A percentile compares a stretch with the other conserved stretches of the same genome.
Evolutionary conservation across 805 yeast species (phyloP).

Genomic region (Sugiyamaella americana): DNA sequence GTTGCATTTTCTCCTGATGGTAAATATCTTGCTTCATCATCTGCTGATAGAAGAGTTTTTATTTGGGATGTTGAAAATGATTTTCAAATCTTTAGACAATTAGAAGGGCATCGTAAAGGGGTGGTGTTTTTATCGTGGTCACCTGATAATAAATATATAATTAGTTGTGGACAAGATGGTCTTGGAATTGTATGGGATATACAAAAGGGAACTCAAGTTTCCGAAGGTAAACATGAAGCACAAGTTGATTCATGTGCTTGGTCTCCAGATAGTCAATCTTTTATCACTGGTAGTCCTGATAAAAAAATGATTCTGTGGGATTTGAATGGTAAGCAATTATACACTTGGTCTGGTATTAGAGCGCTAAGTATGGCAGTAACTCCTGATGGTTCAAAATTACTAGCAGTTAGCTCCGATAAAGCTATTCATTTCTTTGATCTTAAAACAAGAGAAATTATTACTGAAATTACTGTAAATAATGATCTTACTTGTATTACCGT

Average conservation of each 20-base stretch:
- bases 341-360: slow-evolving; percentile 36
- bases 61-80: slow-evolving; percentile 53
- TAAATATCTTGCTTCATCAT: slow-evolving; percentile 65
- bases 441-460: slow-evolving; percentile 36
- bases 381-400: slow-evolving; percentile 53
- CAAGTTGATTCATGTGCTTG: slow-evolving; percentile 56
- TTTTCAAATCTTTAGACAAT: slow-evolving; percentile 29
- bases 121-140: slow-evolving; percentile 67
- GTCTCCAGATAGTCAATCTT: slow-evolving; percentile 49
- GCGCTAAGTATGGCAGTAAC: slow-evolving; percentile 66
- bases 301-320: slow-evolving; percentile 50
- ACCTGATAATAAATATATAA: slow-evolving; percentile 56
- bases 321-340: slow-evolving; percentile 23
- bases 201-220: slow-evolving; percentile 31
- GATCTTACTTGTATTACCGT: slow-evolving; percentile 61
- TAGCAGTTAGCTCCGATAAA: slow-evolving; percentile 48
- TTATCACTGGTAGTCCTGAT: slow-evolving; percentile 75
- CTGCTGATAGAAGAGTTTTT: slow-evolving; percentile 57
- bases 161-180: slow-evolving; percentile 70
- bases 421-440: slow-evolving; percentile 52
- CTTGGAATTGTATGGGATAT: slow-evolving; percentile 66
- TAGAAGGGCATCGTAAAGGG: slow-evolving; percentile 30
- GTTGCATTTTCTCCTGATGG: slow-evolving; percentile 75
- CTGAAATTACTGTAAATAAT: slow-evolving; percentile 43
- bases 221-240: slow-evolving; percentile 26